Base-by-base conservation (phyloP, 2,329 filamentous ascomycete genomes). In the Meredithiella fracta region DNA sequence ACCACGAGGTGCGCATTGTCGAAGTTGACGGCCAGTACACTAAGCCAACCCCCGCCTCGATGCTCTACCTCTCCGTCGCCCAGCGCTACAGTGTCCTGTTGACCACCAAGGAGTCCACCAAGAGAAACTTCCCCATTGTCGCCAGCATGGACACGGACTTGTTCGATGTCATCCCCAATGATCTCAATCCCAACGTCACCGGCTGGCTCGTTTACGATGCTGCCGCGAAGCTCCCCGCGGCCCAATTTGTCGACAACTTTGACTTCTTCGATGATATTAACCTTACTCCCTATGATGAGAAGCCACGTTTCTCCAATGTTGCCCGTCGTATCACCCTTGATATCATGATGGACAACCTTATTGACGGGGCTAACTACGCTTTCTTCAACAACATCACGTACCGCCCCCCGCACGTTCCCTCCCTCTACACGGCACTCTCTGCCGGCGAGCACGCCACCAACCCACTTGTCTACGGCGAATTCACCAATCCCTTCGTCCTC, bases 301-400 rank as follows among this genome's bases (percentile, higher is more conserved):
- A 79, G 66, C 69, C 73, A 7, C 70, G 83, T 2, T 74, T 82
- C 3, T 72, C 75, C 1, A 70, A 79, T 6, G 81, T 85, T 0
- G 79, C 84, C 66, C 74, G 79, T 60, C 72, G 71, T 1, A 72
- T 92, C 38, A 75, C 76, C 47, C 72, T 92, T 2, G 72, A 78
- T 59, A 74, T 86, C 26, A 76, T 78, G 67, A 80, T 80, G 72
- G 72, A 76, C 61, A 78, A 79, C 53, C 72, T 83, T 2, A 70
- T 71, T 17, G 73, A 86, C 58, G 82, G 83, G 3, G 75, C 75
- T 52, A 74, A 73, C 64, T 73, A 73, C 57, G 82, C 79, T 59
- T 82, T 82, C 68, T 79, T 86, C 70, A 90, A 91, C 71, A 82
- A 86, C 66, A 78, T 87, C 60, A 87, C 85, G 29, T 94, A 90